These are phyloP conservation scores for Amesomyces nigricolor DNA, from an alignment of 2,329 filamentous ascomycete species.

Conservation along the genomic window DNA sequence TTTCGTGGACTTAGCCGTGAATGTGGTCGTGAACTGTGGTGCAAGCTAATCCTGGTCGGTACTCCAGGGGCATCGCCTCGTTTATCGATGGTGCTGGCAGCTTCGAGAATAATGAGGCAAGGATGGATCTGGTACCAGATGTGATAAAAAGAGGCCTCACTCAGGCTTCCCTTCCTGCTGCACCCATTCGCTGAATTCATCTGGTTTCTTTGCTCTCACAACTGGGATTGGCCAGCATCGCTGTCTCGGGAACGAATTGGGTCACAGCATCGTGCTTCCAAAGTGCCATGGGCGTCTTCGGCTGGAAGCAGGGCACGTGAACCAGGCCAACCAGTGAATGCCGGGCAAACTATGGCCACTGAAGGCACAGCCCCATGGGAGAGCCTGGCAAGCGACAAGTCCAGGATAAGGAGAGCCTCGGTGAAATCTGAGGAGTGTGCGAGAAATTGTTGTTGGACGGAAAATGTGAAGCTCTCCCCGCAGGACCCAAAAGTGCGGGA, in stretches of 20 bases:
- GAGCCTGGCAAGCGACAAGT: neutral
- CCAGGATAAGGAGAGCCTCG: neutral
- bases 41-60: neutral
- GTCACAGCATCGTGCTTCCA: neutral
- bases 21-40: constrained; percentile 4
- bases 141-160: too few relatives aligned
- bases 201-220: neutral
- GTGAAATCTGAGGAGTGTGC: too few relatives aligned
- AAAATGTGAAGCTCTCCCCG: neutral
- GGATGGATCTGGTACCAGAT: too few relatives aligned
- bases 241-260: constrained; percentile 13
- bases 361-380: constrained; percentile 16
- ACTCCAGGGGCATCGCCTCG: neutral
- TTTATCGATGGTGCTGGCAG: neutral
- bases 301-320: constrained; percentile 7
- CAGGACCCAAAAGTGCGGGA: neutral
- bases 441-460: neutral
- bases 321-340: constrained; percentile 4
- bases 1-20: neutral
- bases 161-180: too few relatives aligned
- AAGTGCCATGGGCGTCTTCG: neutral
- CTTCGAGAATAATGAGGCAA: constrained; percentile 1
- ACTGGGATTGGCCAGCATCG: constrained; percentile 6
- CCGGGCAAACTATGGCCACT: neutral
- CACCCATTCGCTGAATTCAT: neutral